These are phyloP conservation scores for Paraphoma chrysanthemicola DNA, from an alignment of 2,329 filamentous ascomycete genomes.

Conservation along the genomic window DNA sequence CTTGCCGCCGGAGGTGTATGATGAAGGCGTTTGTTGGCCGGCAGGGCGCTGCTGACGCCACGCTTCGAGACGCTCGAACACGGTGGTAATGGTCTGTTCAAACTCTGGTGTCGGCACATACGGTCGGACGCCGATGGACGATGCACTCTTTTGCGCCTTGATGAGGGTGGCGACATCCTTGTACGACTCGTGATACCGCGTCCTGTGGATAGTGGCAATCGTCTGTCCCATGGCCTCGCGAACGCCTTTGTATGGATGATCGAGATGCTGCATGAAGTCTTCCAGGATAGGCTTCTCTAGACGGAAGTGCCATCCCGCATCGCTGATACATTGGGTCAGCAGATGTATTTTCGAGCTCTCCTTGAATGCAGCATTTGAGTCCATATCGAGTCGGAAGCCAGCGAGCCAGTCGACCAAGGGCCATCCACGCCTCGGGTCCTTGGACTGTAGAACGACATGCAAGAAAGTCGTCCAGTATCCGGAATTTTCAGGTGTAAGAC, in stretches of 20 bases:
- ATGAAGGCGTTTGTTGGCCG: slow-evolving; percentile 89
- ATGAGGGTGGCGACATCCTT: slow-evolving; percentile 78
- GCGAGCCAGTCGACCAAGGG: slow-evolving; percentile 84
- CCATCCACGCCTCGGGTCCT: slow-evolving; percentile 86
- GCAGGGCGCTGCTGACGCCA: slow-evolving; percentile 87
- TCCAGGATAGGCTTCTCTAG: slow-evolving; percentile 85
- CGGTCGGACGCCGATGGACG: slow-evolving; percentile 82
- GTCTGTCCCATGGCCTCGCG: slow-evolving; percentile 93
- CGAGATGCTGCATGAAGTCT: slow-evolving; percentile 88
- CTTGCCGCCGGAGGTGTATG: slow-evolving; percentile 95
- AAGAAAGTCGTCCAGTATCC: slow-evolving; percentile 95
- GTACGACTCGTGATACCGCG: slow-evolving; percentile 93
- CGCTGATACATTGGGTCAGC: slow-evolving; percentile 84
- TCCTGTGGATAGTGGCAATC: slow-evolving; percentile 86
- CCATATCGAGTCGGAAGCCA: slow-evolving; percentile 89
- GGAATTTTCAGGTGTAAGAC: slow-evolving; percentile 90
- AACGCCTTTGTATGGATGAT: slow-evolving; percentile 97
- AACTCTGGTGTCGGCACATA: slow-evolving; percentile 83
- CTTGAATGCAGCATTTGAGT: slow-evolving; percentile 96
- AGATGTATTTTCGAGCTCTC: slow-evolving; percentile 96
- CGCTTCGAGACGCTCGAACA: slow-evolving; percentile 80
- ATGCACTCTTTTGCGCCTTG: slow-evolving; percentile 77
- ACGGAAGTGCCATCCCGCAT: slow-evolving; percentile 96
- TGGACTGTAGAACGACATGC: slow-evolving; percentile 84
- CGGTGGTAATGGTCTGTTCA: slow-evolving; percentile 70